phyloP scores from a whole-genome alignment of 495 filamentous ascomycete genomes.

The Friedmanniomyces simplex region DNA sequence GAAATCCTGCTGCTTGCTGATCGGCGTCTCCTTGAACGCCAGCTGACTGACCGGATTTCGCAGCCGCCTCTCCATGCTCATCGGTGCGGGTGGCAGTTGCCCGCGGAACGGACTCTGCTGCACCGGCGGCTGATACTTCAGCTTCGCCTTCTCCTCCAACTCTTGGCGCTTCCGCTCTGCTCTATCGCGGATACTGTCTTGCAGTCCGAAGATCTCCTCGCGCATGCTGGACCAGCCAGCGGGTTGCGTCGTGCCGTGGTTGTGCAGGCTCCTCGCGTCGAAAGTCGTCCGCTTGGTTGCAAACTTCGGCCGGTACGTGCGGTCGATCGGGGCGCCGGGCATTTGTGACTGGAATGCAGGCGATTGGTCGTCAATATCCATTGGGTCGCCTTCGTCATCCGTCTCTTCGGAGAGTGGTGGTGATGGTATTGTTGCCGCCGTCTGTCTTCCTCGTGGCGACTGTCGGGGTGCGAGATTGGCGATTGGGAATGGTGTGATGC shows the following conservation, averaged over 20 bases:
- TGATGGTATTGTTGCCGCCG: background rate
- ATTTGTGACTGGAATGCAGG: background rate
- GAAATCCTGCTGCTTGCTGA: constrained; percentile 37
- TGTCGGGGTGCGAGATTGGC: constrained; percentile 8
- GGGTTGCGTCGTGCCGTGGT: constrained; percentile 6
- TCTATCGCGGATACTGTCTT: background rate
- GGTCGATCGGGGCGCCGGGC: constrained; percentile 5
- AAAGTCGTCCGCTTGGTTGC: background rate
- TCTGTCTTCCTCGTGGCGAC: background rate
- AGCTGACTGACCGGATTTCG: constrained; percentile 50
- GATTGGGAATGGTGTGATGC: constrained; percentile 18
- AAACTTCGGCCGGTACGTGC: background rate
- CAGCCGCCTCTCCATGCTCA: constrained; percentile 27
- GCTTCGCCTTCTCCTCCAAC: constrained; percentile 7
- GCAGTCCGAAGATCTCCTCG: constrained; percentile 11
- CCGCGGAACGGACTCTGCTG: constrained; percentile 15
- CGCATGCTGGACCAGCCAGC: constrained; percentile 16
- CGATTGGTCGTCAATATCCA: constrained; percentile 11
- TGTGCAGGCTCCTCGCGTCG: background rate
- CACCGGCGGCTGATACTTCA: constrained; percentile 10
- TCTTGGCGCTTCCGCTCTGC: background rate
- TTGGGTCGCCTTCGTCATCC: constrained; percentile 14
- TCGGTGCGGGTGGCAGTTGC: constrained; percentile 14
- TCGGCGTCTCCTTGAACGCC: constrained; percentile 31
- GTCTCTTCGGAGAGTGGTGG: constrained; percentile 6